Evolutionary conservation across 192 early-diverging fungal species (phyloP).

Genomic region (Spinellus fusiger): DNA sequence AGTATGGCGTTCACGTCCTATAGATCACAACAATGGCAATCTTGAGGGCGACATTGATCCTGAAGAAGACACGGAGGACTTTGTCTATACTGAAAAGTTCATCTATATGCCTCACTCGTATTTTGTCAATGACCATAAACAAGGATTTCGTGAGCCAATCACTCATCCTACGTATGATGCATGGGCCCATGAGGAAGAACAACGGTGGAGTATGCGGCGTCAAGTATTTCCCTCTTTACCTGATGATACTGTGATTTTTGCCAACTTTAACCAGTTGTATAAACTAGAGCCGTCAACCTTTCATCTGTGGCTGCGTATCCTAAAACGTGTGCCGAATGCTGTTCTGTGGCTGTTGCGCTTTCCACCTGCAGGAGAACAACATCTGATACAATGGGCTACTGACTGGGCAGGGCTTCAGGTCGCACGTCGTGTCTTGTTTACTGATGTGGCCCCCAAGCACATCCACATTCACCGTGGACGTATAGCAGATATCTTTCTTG

Average conservation of each 20-base stretch:
- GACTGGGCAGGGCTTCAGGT: conserved; percentile 73
- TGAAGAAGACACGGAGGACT: conserved; percentile 46
- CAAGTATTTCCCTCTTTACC: conserved; percentile 78
- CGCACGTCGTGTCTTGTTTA: conserved; percentile 78
- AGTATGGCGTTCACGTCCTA: conserved; percentile 42
- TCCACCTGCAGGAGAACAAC: conserved; percentile 78
- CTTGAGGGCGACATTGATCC: conserved; percentile 54
- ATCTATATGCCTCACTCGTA: conserved; percentile 91
- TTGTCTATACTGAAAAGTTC: conserved; percentile 84
- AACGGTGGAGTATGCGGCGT: conserved; percentile 77
- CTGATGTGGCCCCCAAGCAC: conserved; percentile 78
- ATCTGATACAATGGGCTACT: conserved; percentile 63
- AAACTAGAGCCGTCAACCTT: conserved; percentile 89
- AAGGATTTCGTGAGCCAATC: conserved; percentile 73
- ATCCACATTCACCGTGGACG: conserved; percentile 89
- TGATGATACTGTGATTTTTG: conserved; percentile 87
- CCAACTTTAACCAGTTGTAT: conserved; percentile 96
- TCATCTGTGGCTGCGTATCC: conserved; percentile 76
- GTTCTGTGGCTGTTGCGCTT: conserved; percentile 91
- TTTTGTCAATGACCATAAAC: conserved; percentile 92
- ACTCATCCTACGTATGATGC: neutral
- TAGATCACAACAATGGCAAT: conserved; percentile 33
- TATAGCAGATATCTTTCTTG: conserved; percentile 86
- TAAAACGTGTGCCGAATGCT: conserved; percentile 73
- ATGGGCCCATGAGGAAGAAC: conserved; percentile 77